These are phyloP conservation scores for Polychaeton citri DNA, from an alignment of 2,329 filamentous ascomycete genomes.

Conservation along the genomic window DNA sequence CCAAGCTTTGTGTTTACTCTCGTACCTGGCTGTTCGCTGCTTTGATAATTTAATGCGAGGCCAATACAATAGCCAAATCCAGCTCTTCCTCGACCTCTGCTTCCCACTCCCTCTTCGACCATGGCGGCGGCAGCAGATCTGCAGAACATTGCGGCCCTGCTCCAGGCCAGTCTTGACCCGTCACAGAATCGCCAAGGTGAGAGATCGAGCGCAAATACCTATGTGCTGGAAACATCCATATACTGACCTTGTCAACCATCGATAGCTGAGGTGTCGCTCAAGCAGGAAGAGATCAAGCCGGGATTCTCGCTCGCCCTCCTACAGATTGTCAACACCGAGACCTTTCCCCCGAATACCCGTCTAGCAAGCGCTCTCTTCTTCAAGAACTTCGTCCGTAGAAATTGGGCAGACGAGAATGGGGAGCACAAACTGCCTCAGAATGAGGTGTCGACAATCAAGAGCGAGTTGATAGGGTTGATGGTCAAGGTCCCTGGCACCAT, in stretches of 20 bases:
- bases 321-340: conserved; percentile 71
- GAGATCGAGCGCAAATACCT: conserved; percentile 10
- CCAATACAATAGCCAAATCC: too few species aligned
- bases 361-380: conserved; percentile 86
- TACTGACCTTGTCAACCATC: conserved; percentile 2
- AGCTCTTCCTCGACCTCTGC: too few species aligned
- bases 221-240: conserved; percentile 2
- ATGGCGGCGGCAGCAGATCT: conserved; percentile 46
- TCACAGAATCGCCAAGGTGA: conserved; percentile 78
- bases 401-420: conserved; percentile 92
- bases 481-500: conserved; percentile 77
- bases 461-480: conserved; percentile 92
- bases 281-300: conserved; percentile 71
- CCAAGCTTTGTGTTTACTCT: conserved; percentile 4
- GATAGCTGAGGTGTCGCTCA: conserved; percentile 68
- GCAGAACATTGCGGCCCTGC: conserved; percentile 60
- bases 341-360: conserved; percentile 62
- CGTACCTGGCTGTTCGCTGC: too few species aligned
- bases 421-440: conserved; percentile 73
- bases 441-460: conserved; percentile 85
- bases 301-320: conserved; percentile 78
- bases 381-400: conserved; percentile 94
- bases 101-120: conserved; percentile 4
- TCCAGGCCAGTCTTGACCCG: conserved; percentile 83
- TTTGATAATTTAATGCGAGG: too few species aligned